Base-by-base conservation (phyloP, 495 filamentous ascomycete genomes). In the Sporormia fimetaria region DNA sequence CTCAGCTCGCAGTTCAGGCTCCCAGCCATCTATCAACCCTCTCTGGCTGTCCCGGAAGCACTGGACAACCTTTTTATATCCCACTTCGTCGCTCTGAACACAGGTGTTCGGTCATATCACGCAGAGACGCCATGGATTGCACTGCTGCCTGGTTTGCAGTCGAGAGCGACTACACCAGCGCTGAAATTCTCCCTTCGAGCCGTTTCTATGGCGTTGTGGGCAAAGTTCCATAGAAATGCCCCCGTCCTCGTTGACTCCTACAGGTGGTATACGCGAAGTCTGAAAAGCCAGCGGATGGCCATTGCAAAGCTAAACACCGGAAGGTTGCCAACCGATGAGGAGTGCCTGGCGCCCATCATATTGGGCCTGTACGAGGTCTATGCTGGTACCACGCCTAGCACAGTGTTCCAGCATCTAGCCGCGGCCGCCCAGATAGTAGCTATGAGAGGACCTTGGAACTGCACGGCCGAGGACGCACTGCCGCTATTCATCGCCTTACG, bases 281-380 rank as follows among this genome's bases (percentile, higher is more conserved):
- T 51, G 2, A 35, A 39, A 21, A 27, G 11, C n/a, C 47, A 51
- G 40, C 20, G 47, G 1, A 2, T 12, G 2, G 12, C 35, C 6
- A 16, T 51, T 9, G 28, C 40, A 3, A 40, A 23, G 11, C 34
- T 51, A 8, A 17, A 20, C n/a, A n/a, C 10, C 20, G 22, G 36
- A 14, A 23, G 6, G 2, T 35, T 51, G 9, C 47, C 47, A 12
- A 24, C 18, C n/a, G 41, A 35, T 12, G 47, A 51, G 16, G 47
- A 44, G n/a, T 16, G 44, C 5, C 30, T 51, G 12, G 47, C 41
- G 1, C 47, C 47, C 6, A 44, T 51, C 16, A 33, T 51, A 0
- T 30, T 51, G 5, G 40, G 28, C 1, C n/a, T 51, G n/a, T 51
- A 51, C 23, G 47, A 51, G 34, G 47, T 51, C 0, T 44, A 40